These are phyloP conservation scores for Neohortaea acidophila DNA, from an alignment of 495 filamentous ascomycete species.

Conservation along the genomic window DNA sequence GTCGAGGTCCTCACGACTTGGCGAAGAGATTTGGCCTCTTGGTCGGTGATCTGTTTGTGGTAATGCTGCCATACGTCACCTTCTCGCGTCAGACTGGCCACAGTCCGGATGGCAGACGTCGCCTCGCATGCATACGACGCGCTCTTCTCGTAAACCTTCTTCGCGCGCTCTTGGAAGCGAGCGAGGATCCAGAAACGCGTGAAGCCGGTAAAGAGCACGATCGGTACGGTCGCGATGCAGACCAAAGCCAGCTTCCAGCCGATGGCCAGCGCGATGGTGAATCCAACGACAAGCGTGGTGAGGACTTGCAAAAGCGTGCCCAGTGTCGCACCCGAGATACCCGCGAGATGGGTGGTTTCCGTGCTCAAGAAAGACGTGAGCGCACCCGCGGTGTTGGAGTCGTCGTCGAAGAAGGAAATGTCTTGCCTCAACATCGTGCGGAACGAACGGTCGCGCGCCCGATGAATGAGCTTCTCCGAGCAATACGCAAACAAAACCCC, in stretches of 20 bases:
- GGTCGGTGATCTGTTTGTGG: constrained; percentile 43
- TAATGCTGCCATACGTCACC: constrained; percentile 62
- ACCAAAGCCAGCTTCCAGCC: constrained; percentile 89
- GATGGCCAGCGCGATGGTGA: constrained; percentile 49
- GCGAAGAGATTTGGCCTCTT: constrained; percentile 44
- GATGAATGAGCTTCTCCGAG: constrained; percentile 68
- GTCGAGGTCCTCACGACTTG: constrained; percentile 52
- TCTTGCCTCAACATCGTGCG: constrained; percentile 83
- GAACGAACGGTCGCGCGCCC: constrained; percentile 67
- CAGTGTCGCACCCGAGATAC: constrained; percentile 64
- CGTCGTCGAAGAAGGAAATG: constrained; percentile 72
- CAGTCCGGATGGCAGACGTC: constrained; percentile 78
- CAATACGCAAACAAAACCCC: constrained; percentile 69
- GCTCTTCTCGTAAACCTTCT: constrained; percentile 55
- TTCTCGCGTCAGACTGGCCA: constrained; percentile 79
- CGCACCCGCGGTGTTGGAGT: constrained; percentile 71
- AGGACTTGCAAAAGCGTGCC: constrained; percentile 63
- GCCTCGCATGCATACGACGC: constrained; percentile 84
- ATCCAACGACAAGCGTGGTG: constrained; percentile 57
- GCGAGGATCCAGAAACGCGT: constrained; percentile 74
- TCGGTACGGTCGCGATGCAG: constrained; percentile 59
- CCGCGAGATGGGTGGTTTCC: constrained; percentile 70
- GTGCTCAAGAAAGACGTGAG: constrained; percentile 75
- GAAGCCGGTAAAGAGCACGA: constrained; percentile 68
- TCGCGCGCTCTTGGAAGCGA: constrained; percentile 53